Base-by-base conservation (phyloP, 495 filamentous ascomycete species). In the Lindgomyces ingoldianus region DNA sequence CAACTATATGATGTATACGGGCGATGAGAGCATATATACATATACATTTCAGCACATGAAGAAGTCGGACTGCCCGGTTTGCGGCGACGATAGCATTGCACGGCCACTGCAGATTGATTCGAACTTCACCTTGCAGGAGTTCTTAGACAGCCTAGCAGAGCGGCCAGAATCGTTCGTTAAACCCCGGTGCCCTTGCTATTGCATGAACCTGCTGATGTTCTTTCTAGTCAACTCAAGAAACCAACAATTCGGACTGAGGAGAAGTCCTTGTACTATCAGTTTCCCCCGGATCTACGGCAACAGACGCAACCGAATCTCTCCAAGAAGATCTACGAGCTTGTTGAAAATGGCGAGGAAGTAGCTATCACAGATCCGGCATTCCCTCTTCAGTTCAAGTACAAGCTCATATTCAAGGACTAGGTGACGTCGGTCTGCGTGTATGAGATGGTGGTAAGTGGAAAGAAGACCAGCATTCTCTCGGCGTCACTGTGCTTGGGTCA, bases 1-100 rank as follows among this genome's bases (percentile, higher is more conserved):
- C 65, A 99, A 95, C 73, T 99, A 99, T 75, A 98, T 98, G 93
- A 96, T 96, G 91, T 99, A 98, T 76, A 96, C 87, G 27, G 95
- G 95, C 39, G 91, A 99, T 73, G 93, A 94, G 69, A 83, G 89
- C 65, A 85, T 98, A 53, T 99, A 97, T 79, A 99, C 95, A 0
- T 96, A 96, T 73, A 98, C 93, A 0, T 98, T 98, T 75, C 85
- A 90, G 68, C 91, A 96, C 64, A 86, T 96, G 74, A 87, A 89
- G 78, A 97, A 96, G 73, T 78, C 85, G 8, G 95, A 96, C 70
- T 99, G 95, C 66, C 93, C 95, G 4, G 95, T 98, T 24, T 99
- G 95, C 70, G 91, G 93, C 3, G 88, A 89, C 60, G 55, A 52
- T 12, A 41, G 30, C 12, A 75, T 90, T 42, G 86, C 93, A 6